Percentiles rank a stretch among this genome's conserved stretches.
Conservation (phyloP, 805 yeast species). For the Lachancea fermentati region DNA sequence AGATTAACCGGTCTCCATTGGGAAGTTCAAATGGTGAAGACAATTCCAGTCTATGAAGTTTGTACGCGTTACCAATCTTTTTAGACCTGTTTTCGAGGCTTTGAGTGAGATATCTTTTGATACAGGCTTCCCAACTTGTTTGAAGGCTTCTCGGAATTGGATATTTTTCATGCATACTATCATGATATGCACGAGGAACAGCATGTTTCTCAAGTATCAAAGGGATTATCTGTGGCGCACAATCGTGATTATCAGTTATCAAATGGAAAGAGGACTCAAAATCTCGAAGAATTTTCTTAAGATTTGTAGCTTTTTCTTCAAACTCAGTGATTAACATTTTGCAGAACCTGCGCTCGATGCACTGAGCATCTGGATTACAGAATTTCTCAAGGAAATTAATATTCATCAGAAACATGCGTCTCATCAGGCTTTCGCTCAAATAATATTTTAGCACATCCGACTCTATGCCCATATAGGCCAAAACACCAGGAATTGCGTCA, state of each 20-base stretch:
- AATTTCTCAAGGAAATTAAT: slow-evolving; percentile 6
- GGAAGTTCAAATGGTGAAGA: slow-evolving; percentile 11
- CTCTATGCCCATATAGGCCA: not conserved
- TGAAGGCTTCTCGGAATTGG: slow-evolving; percentile 1
- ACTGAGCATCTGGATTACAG: not conserved
- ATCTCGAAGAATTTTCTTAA: not conserved
- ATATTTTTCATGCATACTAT: not conserved
- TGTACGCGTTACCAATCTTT: not conserved
- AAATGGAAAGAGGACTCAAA: not conserved
- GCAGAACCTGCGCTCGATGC: slow-evolving; percentile 1
- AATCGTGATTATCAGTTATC: not conserved
- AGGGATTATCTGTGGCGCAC: not conserved
- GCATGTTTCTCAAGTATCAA: not conserved
- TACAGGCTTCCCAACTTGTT: not conserved
- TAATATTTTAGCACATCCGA: not conserved
- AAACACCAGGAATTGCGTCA: not conserved
- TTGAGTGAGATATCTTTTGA: not conserved
- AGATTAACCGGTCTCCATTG: slow-evolving; percentile 8
- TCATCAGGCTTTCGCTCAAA: slow-evolving; percentile 9
- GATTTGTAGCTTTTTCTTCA: not conserved
- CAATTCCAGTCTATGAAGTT: slow-evolving; percentile 13
- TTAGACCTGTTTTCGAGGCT: not conserved
- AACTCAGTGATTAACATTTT: not conserved
- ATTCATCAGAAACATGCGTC: slow-evolving; percentile 11
- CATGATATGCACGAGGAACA: not conserved